Evolutionary conservation across 78 protist genomes (phyloP), one percentile per base, ranked within the genome.

Genomic region (Tieghemostelium lacteum): DNA sequence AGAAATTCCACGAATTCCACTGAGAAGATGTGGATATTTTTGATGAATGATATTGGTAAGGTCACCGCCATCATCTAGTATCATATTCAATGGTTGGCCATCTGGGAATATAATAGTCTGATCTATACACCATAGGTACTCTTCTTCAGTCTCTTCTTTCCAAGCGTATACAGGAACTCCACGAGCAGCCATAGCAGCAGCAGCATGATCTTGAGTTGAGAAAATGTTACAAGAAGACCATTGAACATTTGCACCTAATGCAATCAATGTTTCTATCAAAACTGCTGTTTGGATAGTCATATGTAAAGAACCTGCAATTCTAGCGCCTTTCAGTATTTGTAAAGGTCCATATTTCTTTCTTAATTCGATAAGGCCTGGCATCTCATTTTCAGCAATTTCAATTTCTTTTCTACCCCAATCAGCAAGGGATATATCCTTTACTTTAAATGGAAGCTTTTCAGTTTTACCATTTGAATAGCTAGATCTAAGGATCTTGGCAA

Each of bases 261-360:
- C 95, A 19, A 60, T 16, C 33, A 98, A 97, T 0, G 99, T 98
- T 95, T 98, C 99, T 92, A 98, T 97, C 62, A 98, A 95, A 36
- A 95, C 97, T 26, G 99, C 99, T 26, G 99, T 98, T 96, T 98
- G 99, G 89, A 98, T 89, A 52, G 99, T 98, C 99, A 98, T 98
- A 98, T 98, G 99, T 42, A 98, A 98, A 65, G 98, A 98, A 33
- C 99, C 99, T 10, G 95, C 73, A 73, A 98, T 76, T 66, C 96
- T 73, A 6, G 95, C 96, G n/a, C 99, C 99, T 34, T 54, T 28
- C 58, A 98, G 95, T 28, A 99, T 99, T 96, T 98, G n/a, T 26
- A 29, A 0, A 34, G 93, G 55, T 26, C 99, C 99, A 78, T 69
- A 98, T 89, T 97, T 91, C 60, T 37, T 72, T 29, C 99, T 97